Evolutionary conservation across 345 rosid genomes (phyloP), one percentile per base, ranked within the genome.

Genomic region (Gossypium anomalum): DNA sequence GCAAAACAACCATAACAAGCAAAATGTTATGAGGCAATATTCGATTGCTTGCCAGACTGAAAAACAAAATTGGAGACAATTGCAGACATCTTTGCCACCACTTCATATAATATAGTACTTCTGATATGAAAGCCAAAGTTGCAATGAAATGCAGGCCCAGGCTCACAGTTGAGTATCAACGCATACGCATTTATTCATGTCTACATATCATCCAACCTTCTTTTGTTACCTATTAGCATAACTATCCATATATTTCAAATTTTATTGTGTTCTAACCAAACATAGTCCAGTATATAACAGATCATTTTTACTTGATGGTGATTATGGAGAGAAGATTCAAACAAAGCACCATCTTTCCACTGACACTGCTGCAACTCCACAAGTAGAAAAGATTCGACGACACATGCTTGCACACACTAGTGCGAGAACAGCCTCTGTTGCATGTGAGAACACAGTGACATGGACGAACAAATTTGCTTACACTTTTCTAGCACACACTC

Each of bases 1-100:
- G 83, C 71, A 81, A 80, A 61, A 75, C 44, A 66, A 67, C 71
- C 66, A 73, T 9, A 78, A 6, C 43, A 43, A 57, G 41, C 16
- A 58, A 44, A 20, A 22, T 58, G 7, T 48, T 69, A 15, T 15
- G 17, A 34, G 41, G 41, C 41, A 34, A 34, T 34, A 34, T 34
- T 34, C 7, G 0, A 5, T 5, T 29, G 44, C 66, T 15, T 11
- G 17, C 66, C 45, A 62, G 66, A 62, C 49, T 65, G 23, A 14
- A 22, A 67, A 53, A 53, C 10, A 53, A 53, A 44, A 66, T 7
- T 13, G 15, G 57, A 67, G 29, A 69, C 14, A 22, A 49, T 6
- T 69, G 23, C 53, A 69, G 59, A 69, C 45, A 69, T 60, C 25
- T 69, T 51, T 51, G 44, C 59, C 12, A 51, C 60, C 2, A 9